phyloP scores from a whole-genome alignment of 441 rosid genomes.

The Aquilaria agallochum region DNA sequence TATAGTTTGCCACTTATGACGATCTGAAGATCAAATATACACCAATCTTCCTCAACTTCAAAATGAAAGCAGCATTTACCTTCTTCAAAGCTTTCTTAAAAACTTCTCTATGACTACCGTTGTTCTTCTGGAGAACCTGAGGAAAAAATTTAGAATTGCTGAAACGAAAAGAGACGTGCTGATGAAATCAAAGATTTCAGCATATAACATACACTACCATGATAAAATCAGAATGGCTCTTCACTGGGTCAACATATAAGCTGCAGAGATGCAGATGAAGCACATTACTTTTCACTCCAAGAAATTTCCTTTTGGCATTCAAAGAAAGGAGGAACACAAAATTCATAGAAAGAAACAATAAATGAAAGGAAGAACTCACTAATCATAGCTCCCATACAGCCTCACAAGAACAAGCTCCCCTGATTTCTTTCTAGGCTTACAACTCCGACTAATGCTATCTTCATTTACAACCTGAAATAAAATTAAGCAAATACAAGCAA shows the following conservation, averaged over 20 bases:
- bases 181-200: background rate
- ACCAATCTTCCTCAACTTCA: too few relatives aligned
- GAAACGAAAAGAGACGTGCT: slow-evolving; percentile 1
- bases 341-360: background rate
- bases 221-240: slow-evolving; percentile 36
- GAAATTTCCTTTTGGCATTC: background rate
- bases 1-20: background rate
- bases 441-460: slow-evolving; percentile 17
- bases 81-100: slow-evolving; percentile 39
- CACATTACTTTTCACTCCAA: background rate
- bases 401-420: slow-evolving; percentile 41
- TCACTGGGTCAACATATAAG: slow-evolving; percentile 35
- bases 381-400: slow-evolving; percentile 51
- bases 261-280: slow-evolving; percentile 25
- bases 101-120: slow-evolving; percentile 27
- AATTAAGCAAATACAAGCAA: slow-evolving; percentile 13
- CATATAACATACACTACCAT: slow-evolving; percentile 26
- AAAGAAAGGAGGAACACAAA: slow-evolving; percentile 1
- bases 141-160: background rate
- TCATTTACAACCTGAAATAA: slow-evolving; percentile 44
- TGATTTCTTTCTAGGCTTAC: slow-evolving; percentile 24
- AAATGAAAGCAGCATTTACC: slow-evolving; percentile 23
- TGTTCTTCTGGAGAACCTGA: slow-evolving; percentile 36
- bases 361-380: slow-evolving; percentile 31
- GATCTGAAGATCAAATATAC: background rate